Evolutionary conservation across 805 yeast genomes (phyloP).

Genomic region (Saccharomycopsis sp.): DNA sequence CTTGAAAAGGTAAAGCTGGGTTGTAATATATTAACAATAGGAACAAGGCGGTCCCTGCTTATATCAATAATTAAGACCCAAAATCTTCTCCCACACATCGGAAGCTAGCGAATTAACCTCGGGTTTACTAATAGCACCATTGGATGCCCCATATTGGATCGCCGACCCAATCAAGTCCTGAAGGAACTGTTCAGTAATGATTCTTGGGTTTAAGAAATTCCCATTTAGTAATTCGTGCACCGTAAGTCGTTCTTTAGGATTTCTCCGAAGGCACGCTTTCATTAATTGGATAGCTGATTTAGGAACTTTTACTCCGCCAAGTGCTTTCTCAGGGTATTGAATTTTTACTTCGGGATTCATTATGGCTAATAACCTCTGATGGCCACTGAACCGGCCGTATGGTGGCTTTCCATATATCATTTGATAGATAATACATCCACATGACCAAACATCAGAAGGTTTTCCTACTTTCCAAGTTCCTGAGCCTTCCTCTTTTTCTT

Average conservation of each 20-base stretch:
- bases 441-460: conserved; percentile 98
- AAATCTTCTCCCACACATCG: conserved; percentile 53
- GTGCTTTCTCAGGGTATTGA: conserved; percentile 54
- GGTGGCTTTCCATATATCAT: conserved; percentile 95
- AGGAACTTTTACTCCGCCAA: conserved; percentile 61
- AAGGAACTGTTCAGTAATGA: conserved; percentile 60
- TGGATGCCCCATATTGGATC: conserved; percentile 59
- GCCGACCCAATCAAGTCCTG: conserved; percentile 71
- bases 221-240: conserved; percentile 54
- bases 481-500: conserved; percentile 25
- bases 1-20: too few relatives aligned
- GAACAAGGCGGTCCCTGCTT: too few relatives aligned
- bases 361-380: conserved; percentile 74
- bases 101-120: conserved; percentile 44
- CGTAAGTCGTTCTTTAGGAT: conserved; percentile 62
- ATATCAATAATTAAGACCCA: conserved; percentile 14
- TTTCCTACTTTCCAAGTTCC: conserved; percentile 72
- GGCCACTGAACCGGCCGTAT: conserved; percentile 70
- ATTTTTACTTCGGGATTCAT: conserved; percentile 77
- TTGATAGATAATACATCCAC: conserved; percentile 94
- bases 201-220: conserved; percentile 67
- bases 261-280: conserved; percentile 61
- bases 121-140: conserved; percentile 34
- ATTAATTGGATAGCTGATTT: conserved; percentile 63
- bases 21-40: too few relatives aligned